These are phyloP conservation scores for Chlorophyllum brunneum DNA, from an alignment of 768 basidiomycete genomes.

Conservation along the genomic window DNA sequence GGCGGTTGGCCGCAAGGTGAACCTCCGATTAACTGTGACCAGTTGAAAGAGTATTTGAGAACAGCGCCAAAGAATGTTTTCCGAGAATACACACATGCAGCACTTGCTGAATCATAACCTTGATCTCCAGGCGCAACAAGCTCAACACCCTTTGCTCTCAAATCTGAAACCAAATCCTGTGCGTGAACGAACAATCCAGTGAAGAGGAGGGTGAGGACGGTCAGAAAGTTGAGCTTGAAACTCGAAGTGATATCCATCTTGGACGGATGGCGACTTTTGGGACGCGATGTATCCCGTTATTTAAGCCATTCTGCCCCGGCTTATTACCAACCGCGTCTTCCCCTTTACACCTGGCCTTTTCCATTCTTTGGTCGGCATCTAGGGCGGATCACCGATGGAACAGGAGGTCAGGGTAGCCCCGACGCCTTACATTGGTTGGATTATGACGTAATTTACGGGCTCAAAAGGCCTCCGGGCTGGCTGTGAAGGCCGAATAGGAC, in stretches of 20 bases:
- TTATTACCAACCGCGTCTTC: too few species aligned
- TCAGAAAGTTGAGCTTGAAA: neutral
- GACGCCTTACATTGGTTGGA: too few species aligned
- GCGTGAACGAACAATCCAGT: neutral
- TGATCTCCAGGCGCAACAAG: conserved; percentile 19
- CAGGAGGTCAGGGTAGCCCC: too few species aligned
- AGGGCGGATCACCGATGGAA: too few species aligned
- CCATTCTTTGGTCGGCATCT: too few species aligned
- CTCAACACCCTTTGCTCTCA: conserved; percentile 14
- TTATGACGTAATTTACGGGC: too few species aligned
- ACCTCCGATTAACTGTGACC: conserved; percentile 25
- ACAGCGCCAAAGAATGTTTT: neutral
- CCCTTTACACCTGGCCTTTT: too few species aligned
- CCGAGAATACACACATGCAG: conserved; percentile 20
- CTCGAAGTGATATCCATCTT: conserved; percentile 22
- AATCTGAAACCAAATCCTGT: neutral
- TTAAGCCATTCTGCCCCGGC: neutral
- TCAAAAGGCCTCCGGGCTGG: too few species aligned
- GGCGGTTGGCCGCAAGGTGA: conserved; percentile 25
- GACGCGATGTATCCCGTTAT: conserved; percentile 45
- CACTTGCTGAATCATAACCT: conserved; percentile 19
- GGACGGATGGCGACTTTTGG: conserved; percentile 77
- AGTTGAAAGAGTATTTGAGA: neutral
- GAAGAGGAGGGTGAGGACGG: neutral
- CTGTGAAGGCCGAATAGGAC: too few species aligned